A percentile compares a stretch with the other conserved stretches of the same genome.
Conservation (phyloP, 176 grass and related monocot species). For the Secale cereale region DNA sequence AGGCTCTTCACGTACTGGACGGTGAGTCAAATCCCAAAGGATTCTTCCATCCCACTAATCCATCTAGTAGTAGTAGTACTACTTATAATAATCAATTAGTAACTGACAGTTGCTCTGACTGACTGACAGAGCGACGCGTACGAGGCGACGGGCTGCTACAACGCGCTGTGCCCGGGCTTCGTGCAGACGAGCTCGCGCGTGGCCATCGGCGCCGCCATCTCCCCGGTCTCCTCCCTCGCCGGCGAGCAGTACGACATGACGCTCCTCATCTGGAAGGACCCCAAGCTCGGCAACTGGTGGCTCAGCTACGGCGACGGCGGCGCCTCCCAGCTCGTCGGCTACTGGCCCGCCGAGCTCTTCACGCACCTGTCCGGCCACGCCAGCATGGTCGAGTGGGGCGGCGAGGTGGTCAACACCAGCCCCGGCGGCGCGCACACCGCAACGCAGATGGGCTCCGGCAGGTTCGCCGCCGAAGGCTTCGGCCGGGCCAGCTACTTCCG, state of each 20-base stretch:
- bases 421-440: constrained; percentile 61
- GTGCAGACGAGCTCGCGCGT: constrained; percentile 78
- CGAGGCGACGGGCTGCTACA: constrained; percentile 94
- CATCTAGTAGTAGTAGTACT: no score
- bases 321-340: constrained; percentile 58
- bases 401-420: constrained; percentile 79
- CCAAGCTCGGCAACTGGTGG: constrained; percentile 95
- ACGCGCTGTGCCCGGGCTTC: constrained; percentile 84
- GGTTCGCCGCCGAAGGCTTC: constrained; percentile 68
- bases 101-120: background rate
- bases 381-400: constrained; percentile 95
- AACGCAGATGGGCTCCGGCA: constrained; percentile 91
- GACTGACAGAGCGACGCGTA: constrained; percentile 72
- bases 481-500: constrained; percentile 83
- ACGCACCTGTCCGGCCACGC: constrained; percentile 86
- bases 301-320: constrained; percentile 68
- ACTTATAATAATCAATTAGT: background rate
- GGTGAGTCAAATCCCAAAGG: constrained; percentile 24
- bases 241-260: constrained; percentile 83
- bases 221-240: constrained; percentile 50
- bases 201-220: constrained; percentile 92
- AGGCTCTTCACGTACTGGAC: constrained; percentile 99
- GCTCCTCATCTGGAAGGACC: constrained; percentile 99
- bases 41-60: background rate
- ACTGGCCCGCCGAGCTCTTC: constrained; percentile 94